Evolutionary conservation across 2,329 filamentous ascomycete species (phyloP), one percentile per base, ranked within the genome.

Genomic region (Akanthomyces lecanii): DNA sequence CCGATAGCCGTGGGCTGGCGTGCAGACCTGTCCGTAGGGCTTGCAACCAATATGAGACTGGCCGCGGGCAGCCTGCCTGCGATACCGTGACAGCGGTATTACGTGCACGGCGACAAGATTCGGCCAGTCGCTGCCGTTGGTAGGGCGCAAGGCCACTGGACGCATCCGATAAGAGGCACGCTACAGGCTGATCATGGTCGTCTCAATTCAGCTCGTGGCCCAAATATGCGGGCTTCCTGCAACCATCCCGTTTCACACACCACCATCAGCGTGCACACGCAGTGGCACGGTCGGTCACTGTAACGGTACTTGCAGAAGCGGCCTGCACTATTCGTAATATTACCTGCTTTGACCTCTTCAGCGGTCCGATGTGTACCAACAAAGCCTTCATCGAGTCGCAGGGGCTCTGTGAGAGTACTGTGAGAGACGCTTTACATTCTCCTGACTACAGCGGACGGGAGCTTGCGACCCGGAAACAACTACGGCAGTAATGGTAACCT

Each of bases 1-100:
- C 58, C 58, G 58, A 45, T 53, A 61, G 40, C 58, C 58, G 58
- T 52, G n/a, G 45, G 6, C 45, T 53, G 48, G 48, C 23, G 33
- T 36, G 50, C 50, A 54, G 21, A n/a, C 21, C 18, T 38, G 21
- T 14, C 4, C n/a, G 50, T 53, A 61, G 50, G 58, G 58, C 50
- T 61, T 25, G 47, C 25, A 16, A 51, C 45, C 14, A 40, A 44
- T 45, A 8, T 45, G 38, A 53, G 45, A 61, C 57, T 14, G 33
- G 44, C 10, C 21, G 36, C 5, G 14, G 18, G 42, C 11, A 25
- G 23, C 23, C 36, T 38, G 44, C 14, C 40, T 23, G 25, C 18
- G 36, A 25, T 5, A 47, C 16, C 25, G 16, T 16, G 25, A 53
- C 30, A 5, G 33, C 50, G 30, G 38, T 30, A 38, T 40, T 53